A percentile compares a stretch with the other conserved stretches of the same genome.
Conservation (phyloP, 73 alveolate genomes). For the Stentor coeruleus region DNA sequence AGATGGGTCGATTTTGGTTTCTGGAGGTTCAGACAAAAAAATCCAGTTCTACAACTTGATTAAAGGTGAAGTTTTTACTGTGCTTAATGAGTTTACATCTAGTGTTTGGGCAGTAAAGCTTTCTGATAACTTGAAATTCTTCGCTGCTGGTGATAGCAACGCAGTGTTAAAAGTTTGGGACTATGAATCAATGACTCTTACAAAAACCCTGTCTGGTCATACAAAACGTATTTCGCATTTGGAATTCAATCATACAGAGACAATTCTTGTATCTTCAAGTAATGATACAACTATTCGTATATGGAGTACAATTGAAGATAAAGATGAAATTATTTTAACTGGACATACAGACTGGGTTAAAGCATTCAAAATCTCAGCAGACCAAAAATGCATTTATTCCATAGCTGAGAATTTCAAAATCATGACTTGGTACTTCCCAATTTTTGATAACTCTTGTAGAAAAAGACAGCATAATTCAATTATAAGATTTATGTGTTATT, state of each 20-base stretch:
- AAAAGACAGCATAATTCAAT: neutral
- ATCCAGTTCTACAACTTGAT: neutral
- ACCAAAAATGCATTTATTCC: slow-evolving; percentile 4
- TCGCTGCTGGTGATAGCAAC: slow-evolving; percentile 12
- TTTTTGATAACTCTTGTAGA: neutral
- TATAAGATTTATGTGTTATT: too few relatives aligned
- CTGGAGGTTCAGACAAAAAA: slow-evolving; percentile 14
- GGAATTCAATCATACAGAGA: neutral
- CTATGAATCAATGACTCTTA: neutral
- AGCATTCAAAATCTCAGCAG: neutral
- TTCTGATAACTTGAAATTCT: neutral
- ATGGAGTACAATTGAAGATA: neutral
- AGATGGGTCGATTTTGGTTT: neutral
- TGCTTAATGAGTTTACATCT: neutral
- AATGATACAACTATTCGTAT: neutral
- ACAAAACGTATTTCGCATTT: neutral
- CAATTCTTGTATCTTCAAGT: neutral
- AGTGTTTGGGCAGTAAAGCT: neutral
- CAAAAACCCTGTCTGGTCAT: neutral
- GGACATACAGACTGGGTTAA: slow-evolving; percentile 18
- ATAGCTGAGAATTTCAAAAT: neutral
- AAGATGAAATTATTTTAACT: neutral
- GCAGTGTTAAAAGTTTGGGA: neutral
- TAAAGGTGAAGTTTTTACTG: neutral
- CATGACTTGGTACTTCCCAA: neutral